Base-by-base conservation (phyloP, 805 yeast genomes). In the Nakazawaea ishiwadae region DNA sequence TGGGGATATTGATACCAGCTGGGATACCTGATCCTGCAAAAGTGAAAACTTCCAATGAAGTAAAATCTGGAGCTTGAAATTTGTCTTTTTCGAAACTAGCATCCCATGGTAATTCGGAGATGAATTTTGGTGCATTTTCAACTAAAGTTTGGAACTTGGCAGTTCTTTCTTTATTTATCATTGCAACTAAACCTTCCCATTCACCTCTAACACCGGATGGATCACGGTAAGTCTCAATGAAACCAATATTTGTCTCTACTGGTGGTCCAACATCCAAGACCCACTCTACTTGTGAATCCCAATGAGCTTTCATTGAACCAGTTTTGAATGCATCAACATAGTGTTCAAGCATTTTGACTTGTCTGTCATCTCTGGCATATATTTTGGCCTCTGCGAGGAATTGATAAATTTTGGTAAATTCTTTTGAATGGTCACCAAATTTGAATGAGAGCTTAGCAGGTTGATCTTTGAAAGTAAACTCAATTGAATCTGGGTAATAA, bases 61-160 rank as follows among this genome's bases (percentile, higher is more conserved):
- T 86, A 64, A 88, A 88, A 62, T 88, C 96, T 16, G 96, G 96
- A 19, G 96, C 91, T 37, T 86, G 81, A 61, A 88, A 88, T n/a
- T 56, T 71, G 56, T 85, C 93, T 61, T 88, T 88, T 61, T 88
- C 96, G 56, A 70, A 87, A 18, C 71, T 75, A 43, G 66, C 58
- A 44, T 72, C 73, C 96, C 96, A 88, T 21, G 96, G 96, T 50
- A 88, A 71, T 50, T 74, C 61, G 2, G 68, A 47, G 47, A 88
- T 84, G 56, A 78, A 84, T 9, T 66, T 61, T 34, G 77, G 72
- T 12, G 96, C 96, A 45, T 69, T 69, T 15, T 66, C 60, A 19
- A 88, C 96, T 49, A 88, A 69, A 9, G 67, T 68, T 20, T 81
- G 78, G 56, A 88, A 88, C 54, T 86, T 88, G 39, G 75, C 81